Percentiles rank a stretch among this genome's conserved stretches.
Conservation (phyloP, 768 basidiomycete species). For the Chalciporus sphaerocephalus region DNA sequence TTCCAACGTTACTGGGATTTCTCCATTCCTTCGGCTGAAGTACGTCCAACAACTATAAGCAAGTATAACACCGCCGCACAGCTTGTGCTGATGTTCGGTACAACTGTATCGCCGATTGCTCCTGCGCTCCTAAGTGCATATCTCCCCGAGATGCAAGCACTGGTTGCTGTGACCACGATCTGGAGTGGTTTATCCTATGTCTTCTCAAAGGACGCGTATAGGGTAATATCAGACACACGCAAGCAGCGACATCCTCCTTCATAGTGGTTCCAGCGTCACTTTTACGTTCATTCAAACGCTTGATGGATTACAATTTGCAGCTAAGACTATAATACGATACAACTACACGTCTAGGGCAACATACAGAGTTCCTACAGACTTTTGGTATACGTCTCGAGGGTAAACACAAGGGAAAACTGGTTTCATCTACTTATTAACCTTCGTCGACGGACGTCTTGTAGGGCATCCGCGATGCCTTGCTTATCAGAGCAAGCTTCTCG, state of each 20-base stretch:
- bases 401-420: neutral
- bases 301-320: neutral
- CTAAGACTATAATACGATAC: conserved; percentile 17
- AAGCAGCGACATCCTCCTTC: conserved; percentile 29
- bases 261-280: conserved; percentile 10
- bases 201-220: conserved; percentile 70
- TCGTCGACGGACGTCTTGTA: conserved; percentile 64
- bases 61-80: conserved; percentile 95
- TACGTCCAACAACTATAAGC: too few relatives aligned
- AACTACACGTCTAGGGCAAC: conserved; percentile 14
- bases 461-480: conserved; percentile 57
- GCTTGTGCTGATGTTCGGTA: conserved; percentile 83
- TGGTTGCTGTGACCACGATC: conserved; percentile 86
- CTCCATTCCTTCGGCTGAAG: conserved; percentile 87
- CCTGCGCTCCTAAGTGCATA: conserved; percentile 51
- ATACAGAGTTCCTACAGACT: conserved; percentile 19
- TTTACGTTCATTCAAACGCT: neutral
- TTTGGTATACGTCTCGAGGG: neutral
- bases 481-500: conserved; percentile 56
- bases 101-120: conserved; percentile 79
- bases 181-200: conserved; percentile 88
- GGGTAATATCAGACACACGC: conserved; percentile 44
- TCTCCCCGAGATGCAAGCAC: conserved; percentile 69
- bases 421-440: conserved; percentile 30
- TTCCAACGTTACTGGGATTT: conserved; percentile 94